These are phyloP conservation scores for Debaryomyces sp. DNA, from an alignment of 1,139 yeast genomes.

Conservation along the genomic window DNA sequence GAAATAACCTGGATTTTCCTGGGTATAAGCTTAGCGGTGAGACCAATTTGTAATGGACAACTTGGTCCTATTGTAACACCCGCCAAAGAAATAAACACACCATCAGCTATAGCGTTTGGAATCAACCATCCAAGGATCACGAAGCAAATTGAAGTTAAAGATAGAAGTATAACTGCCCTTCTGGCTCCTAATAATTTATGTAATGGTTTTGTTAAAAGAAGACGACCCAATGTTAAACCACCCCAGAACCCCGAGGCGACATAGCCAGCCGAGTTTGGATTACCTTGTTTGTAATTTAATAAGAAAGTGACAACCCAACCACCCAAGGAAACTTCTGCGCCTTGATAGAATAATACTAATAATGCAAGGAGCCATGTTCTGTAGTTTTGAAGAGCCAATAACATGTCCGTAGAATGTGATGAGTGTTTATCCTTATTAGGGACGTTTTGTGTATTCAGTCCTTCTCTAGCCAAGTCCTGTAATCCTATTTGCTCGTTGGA, in stretches of 20 bases:
- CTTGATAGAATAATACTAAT: constrained; percentile 64
- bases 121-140: constrained; percentile 52
- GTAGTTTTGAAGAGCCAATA: constrained; percentile 39
- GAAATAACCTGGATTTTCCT: constrained; percentile 57
- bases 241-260: constrained; percentile 76
- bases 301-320: constrained; percentile 74
- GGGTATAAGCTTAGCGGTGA: constrained; percentile 50
- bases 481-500: constrained; percentile 9
- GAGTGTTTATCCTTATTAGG: neutral
- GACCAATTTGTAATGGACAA: constrained; percentile 56
- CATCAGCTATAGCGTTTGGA: constrained; percentile 42
- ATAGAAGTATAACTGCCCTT: constrained; percentile 43
- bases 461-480: constrained; percentile 2
- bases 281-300: constrained; percentile 56
- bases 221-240: constrained; percentile 65
- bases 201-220: constrained; percentile 45
- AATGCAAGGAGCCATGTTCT: constrained; percentile 59
- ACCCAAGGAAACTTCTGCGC: constrained; percentile 68
- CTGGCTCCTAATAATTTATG: constrained; percentile 52
- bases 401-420: constrained; percentile 14
- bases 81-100: constrained; percentile 47
- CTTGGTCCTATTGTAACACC: constrained; percentile 58
- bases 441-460: neutral
- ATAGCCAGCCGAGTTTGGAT: constrained; percentile 51
- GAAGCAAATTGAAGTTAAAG: constrained; percentile 34